Evolutionary conservation across 2,329 filamentous ascomycete species (phyloP), one percentile per base, ranked within the genome.

Genomic region (Ophiostoma tasmaniense): DNA sequence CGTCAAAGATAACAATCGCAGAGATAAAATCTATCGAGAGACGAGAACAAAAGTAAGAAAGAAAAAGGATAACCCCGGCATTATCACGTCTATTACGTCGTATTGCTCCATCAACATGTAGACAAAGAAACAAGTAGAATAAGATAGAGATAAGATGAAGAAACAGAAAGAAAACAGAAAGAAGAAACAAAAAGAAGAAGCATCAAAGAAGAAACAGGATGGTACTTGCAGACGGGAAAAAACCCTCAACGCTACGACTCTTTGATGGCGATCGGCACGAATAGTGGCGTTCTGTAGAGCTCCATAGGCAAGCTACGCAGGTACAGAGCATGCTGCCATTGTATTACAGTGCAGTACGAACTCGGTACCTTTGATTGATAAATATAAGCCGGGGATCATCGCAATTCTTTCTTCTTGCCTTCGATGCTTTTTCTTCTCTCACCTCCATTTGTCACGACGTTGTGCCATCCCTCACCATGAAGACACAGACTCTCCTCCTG

Each of bases 191-290:
- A 62, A 62, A 3, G 14, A 7, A 64, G 30, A 62, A 33, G 20
- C 14, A 61, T 28, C 59, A 35, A 17, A 35, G 59, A 35, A n/a
- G 59, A 22, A 64, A 62, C 33, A 61, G 22, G 7, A 33, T 39
- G 37, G 37, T 14, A 39, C 11, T 1, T 33, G 33, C 33, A 14
- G 11, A 35, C 5, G 22, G 17, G 59, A 62, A 64, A 64, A 64
- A 64, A 25, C 30, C 61, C 61, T 37, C 33, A 64, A 33, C 30
- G 28, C 30, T 37, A 61, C 20, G 28, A 35, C 28, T 35, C 30
- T 22, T 55, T 64, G 10, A 64, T 64, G 33, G 61, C 61, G 61
- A 64, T 37, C 61, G 33, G 61, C 61, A 64, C 33, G 30, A 35
- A 61, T 61, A 61, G 55, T 30, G 25, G 25, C 59, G 25, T 30